A percentile compares a stretch with the other conserved stretches of the same genome.
phyloP scores from a whole-genome alignment of 2,329 filamentous ascomycete genomes.

The Diaporthe sp. region DNA sequence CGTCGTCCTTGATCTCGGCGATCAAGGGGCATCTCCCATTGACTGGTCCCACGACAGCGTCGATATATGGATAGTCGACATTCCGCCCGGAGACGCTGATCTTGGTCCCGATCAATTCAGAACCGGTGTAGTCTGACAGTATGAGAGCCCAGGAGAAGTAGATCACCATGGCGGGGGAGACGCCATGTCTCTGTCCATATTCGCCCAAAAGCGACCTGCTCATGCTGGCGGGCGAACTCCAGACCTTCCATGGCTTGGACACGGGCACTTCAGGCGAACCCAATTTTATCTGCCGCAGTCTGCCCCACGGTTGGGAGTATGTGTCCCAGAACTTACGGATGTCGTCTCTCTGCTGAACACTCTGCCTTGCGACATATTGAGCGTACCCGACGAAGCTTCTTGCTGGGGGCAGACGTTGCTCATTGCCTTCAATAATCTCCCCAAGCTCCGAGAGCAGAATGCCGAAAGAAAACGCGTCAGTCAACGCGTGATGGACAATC shows the following conservation, averaged over 20 bases:
- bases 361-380: not conserved
- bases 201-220: not conserved
- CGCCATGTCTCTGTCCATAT: not conserved
- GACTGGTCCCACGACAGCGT: not conserved
- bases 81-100: not conserved
- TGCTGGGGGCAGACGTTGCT: not conserved
- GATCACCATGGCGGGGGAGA: not conserved
- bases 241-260: not conserved
- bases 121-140: not conserved
- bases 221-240: not conserved
- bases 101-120: not conserved
- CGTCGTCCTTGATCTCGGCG: not conserved
- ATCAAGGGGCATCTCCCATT: not conserved
- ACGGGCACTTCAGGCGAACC: not conserved
- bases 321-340: not conserved
- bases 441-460: not conserved
- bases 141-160: slow-evolving; percentile 1
- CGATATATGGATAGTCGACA: not conserved
- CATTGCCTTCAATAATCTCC: not conserved
- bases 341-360: not conserved
- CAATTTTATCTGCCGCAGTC: not conserved
- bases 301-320: not conserved
- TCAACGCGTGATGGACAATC: not conserved
- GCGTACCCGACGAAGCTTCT: not conserved
- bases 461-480: not conserved